Conservation (phyloP, 1,284 basidiomycete species). For the Microbotryum scabiosae region DNA sequence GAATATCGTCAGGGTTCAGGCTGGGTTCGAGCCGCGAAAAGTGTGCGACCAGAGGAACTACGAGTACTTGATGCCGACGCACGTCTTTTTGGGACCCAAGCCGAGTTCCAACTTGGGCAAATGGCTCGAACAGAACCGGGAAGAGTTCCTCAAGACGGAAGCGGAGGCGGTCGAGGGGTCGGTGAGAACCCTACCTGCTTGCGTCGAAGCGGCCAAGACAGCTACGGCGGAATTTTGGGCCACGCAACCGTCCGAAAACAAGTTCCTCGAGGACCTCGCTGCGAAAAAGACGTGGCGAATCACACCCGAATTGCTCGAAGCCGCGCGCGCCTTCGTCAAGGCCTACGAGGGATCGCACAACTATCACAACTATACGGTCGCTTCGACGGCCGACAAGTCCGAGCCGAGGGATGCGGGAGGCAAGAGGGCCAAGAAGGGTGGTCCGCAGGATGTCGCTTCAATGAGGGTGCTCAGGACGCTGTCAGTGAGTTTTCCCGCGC, state of each 20-base stretch:
- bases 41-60: slow-evolving; percentile 90
- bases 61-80: slow-evolving; percentile 93
- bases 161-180: slow-evolving; percentile 10
- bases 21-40: slow-evolving; percentile 81
- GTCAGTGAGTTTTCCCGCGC: slow-evolving; percentile 48
- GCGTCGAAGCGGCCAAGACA: slow-evolving; percentile 2
- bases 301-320: slow-evolving; percentile 48
- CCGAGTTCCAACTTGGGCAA: slow-evolving; percentile 58
- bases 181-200: background rate
- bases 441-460: slow-evolving; percentile 37
- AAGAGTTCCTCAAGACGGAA: background rate
- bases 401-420: too few species aligned
- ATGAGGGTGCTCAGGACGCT: slow-evolving; percentile 71
- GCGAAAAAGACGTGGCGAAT: slow-evolving; percentile 64
- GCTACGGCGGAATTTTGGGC: slow-evolving; percentile 16
- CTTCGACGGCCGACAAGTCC: background rate
- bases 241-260: slow-evolving; percentile 9
- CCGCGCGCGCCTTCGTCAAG: slow-evolving; percentile 52
- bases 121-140: slow-evolving; percentile 39
- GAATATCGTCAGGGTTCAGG: slow-evolving; percentile 79
- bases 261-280: slow-evolving; percentile 14
- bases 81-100: slow-evolving; percentile 84
- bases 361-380: slow-evolving; percentile 96
- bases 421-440: too few species aligned
- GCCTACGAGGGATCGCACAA: slow-evolving; percentile 69